phyloP scores from a whole-genome alignment of 495 filamentous ascomycete genomes.

The Penicillium macrosclerotiorum region DNA sequence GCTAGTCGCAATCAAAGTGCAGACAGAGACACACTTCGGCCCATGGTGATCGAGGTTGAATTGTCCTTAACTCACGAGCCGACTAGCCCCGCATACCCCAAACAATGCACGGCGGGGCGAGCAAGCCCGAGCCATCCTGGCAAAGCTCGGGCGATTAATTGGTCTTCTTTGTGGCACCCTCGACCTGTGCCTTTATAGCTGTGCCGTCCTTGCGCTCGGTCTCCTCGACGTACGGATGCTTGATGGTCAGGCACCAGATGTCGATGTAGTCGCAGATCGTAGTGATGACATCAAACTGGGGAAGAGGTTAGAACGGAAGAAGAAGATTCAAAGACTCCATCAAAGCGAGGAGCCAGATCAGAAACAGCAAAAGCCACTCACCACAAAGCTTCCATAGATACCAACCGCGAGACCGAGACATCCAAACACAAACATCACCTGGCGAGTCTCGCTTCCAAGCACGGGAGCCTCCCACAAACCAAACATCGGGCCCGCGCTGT shows the following conservation, averaged over 20 bases:
- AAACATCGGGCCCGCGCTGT: constrained; percentile 68
- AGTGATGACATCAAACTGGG: constrained; percentile 79
- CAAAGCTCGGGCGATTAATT: constrained; percentile 16
- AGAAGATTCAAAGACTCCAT: not conserved
- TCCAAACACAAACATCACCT: constrained; percentile 81
- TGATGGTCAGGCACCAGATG: constrained; percentile 98
- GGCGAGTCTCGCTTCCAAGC: constrained; percentile 70
- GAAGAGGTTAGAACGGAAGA: not conserved
- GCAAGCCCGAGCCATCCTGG: too few relatives aligned
- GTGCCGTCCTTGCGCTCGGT: constrained; percentile 19
- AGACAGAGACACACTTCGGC: not conserved
- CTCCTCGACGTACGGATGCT: constrained; percentile 52
- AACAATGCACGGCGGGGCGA: not conserved
- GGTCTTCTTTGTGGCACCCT: constrained; percentile 33
- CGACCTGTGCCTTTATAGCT: constrained; percentile 20
- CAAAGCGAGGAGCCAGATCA: not conserved
- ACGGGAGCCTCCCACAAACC: constrained; percentile 73
- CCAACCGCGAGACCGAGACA: constrained; percentile 78
- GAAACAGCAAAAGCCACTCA: constrained; percentile 32
- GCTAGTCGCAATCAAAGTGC: too few relatives aligned
- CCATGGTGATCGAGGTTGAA: constrained; percentile 22
- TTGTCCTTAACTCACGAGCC: constrained; percentile 12
- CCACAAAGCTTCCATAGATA: constrained; percentile 93
- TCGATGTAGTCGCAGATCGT: constrained; percentile 97
- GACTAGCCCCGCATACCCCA: not conserved